A percentile compares a stretch with the other conserved stretches of the same genome.
phyloP scores from a whole-genome alignment of 768 basidiomycete species.

The Tylopilus plumbeoviolaceoides region DNA sequence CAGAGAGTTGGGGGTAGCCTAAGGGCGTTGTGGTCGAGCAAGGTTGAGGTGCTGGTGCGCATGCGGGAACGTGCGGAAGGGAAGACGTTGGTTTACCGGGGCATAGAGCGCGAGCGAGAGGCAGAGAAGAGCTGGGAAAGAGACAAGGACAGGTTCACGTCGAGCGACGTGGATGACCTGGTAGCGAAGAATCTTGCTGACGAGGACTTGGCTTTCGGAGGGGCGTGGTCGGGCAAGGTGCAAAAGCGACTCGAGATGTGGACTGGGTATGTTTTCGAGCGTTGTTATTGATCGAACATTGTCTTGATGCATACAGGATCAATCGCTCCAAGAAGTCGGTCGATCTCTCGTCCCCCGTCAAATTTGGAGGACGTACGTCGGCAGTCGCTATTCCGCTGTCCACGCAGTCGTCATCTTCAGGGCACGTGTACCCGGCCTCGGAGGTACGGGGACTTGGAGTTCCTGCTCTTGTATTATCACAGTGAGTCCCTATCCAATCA shows the following conservation, averaged over 20 bases:
- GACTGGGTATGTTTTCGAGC: conserved; percentile 38
- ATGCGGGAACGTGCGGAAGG: conserved; percentile 30
- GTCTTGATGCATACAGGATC: conserved; percentile 23
- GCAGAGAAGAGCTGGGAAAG: conserved; percentile 24
- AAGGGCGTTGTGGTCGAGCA: conserved; percentile 33
- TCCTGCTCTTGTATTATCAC: conserved; percentile 39
- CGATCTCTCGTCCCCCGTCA: conserved; percentile 25
- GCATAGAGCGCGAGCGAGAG: conserved; percentile 27
- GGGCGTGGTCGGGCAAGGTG: conserved; percentile 39
- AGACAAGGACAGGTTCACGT: conserved; percentile 27
- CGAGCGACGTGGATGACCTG: conserved; percentile 30
- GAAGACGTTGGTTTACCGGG: conserved; percentile 8
- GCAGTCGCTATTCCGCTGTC: conserved; percentile 30
- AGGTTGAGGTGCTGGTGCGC: conserved; percentile 23
- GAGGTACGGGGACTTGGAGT: conserved; percentile 28
- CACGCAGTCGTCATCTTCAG: conserved; percentile 33
- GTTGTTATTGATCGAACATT: background rate
- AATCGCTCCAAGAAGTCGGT: conserved; percentile 33
- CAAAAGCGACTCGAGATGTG: conserved; percentile 48
- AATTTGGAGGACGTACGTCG: conserved; percentile 21
- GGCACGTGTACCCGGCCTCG: conserved; percentile 24
- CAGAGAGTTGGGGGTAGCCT: conserved; percentile 32
- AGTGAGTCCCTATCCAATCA: conserved; percentile 24
- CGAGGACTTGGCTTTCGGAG: conserved; percentile 32
- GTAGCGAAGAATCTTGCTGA: conserved; percentile 23